Evolutionary conservation across 805 yeast species (phyloP).

Genomic region (Saturnispora ahearnii): DNA sequence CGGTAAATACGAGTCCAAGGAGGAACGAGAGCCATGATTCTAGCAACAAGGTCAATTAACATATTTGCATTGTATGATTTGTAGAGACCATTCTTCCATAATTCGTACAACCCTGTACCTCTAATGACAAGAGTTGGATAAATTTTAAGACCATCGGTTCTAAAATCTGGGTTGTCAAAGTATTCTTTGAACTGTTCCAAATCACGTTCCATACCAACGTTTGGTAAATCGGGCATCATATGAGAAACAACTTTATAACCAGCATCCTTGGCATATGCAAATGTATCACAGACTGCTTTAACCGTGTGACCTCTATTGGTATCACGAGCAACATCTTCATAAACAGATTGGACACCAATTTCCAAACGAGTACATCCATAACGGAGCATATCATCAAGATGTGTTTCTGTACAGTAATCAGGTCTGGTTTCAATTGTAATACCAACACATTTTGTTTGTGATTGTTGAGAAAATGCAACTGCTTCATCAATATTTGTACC

Average conservation of each 20-base stretch:
- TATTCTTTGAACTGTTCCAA: slow-evolving; percentile 92
- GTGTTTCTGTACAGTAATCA: slow-evolving; percentile 95
- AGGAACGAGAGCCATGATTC: slow-evolving; percentile 92
- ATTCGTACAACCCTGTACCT: slow-evolving; percentile 94
- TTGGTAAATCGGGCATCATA: slow-evolving; percentile 99
- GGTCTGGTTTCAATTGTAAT: slow-evolving; percentile 98
- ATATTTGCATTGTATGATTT: slow-evolving; percentile 93
- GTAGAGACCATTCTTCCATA: slow-evolving; percentile 94
- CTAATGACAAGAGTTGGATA: slow-evolving; percentile 95
- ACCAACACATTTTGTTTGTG: slow-evolving; percentile 95
- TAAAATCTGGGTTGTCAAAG: slow-evolving; percentile 91
- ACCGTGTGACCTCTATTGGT: slow-evolving; percentile 98
- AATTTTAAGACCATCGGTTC: slow-evolving; percentile 93
- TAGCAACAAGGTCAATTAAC: slow-evolving; percentile 86
- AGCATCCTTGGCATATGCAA: slow-evolving; percentile 93
- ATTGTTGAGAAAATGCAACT: slow-evolving; percentile 81
- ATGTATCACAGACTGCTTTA: slow-evolving; percentile 90
- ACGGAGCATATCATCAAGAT: slow-evolving; percentile 86
- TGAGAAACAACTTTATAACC: slow-evolving; percentile 97
- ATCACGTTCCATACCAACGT: slow-evolving; percentile 98
- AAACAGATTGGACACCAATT: slow-evolving; percentile 94
- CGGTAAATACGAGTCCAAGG: slow-evolving; percentile 99
- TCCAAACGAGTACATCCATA: slow-evolving; percentile 97
- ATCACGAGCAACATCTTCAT: slow-evolving; percentile 97
- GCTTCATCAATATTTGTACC: slow-evolving; percentile 88